These are phyloP conservation scores for Medicago ruthenica DNA, from an alignment of 306 rosid species.

Conservation along the genomic window DNA sequence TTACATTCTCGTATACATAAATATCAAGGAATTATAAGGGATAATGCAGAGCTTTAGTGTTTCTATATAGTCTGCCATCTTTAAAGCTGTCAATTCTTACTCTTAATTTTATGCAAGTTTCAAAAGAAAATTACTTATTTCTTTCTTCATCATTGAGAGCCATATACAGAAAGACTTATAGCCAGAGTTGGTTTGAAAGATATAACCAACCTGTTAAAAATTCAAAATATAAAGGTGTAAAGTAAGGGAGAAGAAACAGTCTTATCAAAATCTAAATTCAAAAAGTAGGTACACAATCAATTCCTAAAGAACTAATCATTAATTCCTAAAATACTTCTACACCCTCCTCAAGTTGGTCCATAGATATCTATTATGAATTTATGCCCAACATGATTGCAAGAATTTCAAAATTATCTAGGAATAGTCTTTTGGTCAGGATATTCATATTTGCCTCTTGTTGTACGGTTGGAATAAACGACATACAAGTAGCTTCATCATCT, in stretches of 20 bases:
- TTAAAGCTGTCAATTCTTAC: not conserved
- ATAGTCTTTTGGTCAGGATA: slow-evolving; percentile 1
- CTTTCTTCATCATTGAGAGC: not conserved
- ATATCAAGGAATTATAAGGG: slow-evolving; percentile 18
- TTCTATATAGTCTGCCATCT: not conserved
- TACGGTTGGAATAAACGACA: not conserved
- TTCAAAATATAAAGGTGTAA: not conserved
- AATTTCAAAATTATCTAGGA: not conserved
- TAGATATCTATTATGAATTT: not conserved
- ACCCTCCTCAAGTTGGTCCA: not conserved
- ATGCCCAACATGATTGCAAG: not conserved
- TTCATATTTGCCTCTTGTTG: not conserved
- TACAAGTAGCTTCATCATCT: not conserved
- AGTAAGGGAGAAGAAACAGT: not conserved
- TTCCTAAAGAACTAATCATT: not conserved
- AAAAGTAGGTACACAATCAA: not conserved
- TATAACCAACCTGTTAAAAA: not conserved
- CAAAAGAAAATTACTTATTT: not conserved
- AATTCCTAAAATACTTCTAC: slow-evolving; percentile 3
- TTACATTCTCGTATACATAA: slow-evolving; percentile 20
- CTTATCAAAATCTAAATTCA: not conserved
- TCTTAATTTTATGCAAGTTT: not conserved
- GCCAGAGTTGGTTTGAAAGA: slow-evolving; percentile 1
- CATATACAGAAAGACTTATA: not conserved
- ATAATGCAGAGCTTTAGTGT: not conserved